Evolutionary conservation across 2,329 filamentous ascomycete species (phyloP), one percentile per base, ranked within the genome.

Genomic region (Parastagonospora avenae): DNA sequence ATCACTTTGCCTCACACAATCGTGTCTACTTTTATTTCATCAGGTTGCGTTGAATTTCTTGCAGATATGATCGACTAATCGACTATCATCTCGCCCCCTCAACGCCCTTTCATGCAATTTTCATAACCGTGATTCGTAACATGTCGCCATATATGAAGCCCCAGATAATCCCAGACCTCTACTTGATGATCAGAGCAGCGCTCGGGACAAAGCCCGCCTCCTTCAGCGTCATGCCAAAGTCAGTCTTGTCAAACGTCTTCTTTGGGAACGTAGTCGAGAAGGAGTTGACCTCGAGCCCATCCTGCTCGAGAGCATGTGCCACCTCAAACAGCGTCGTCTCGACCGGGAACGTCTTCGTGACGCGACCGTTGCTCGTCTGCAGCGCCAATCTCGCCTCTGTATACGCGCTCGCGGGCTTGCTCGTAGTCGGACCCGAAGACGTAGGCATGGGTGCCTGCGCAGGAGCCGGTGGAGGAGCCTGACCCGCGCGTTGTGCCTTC

Each of bases 261-360:
- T 85, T 86, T 0, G 94, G 94, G 65, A 95, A 97, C 15, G 87
- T 97, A 63, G 88, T 89, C 1, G 88, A 85, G 71, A 99, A 97
- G 63, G 85, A 91, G 19, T 80, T 83, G 11, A 95, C 88, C 2
- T 85, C 76, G 4, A 84, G 73, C 0, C 89, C 91, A 42, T 84
- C 86, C 56, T 97, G 91, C 42, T 83, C 74, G 19, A 99, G 71
- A 50, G 87, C 83, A 63, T 92, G 85, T 0, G 90, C 92, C 43
- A 99, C 87, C 76, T 99, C 93, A 64, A 96, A 96, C 9, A 99
- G 78, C 0, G 94, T 97, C 2, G 92, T 95, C 51, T 95, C 91
- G 5, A 90, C 92, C 0, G 91, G 87, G 58, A 96, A 86, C 0
- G 89, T 93, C 82, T 96, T 97, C 77, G 88, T 86, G 46, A 97